Evolutionary conservation across 1,139 yeast genomes (phyloP), one percentile per base, ranked within the genome.

Genomic region (Blastobotrys raffinosifermentans): DNA sequence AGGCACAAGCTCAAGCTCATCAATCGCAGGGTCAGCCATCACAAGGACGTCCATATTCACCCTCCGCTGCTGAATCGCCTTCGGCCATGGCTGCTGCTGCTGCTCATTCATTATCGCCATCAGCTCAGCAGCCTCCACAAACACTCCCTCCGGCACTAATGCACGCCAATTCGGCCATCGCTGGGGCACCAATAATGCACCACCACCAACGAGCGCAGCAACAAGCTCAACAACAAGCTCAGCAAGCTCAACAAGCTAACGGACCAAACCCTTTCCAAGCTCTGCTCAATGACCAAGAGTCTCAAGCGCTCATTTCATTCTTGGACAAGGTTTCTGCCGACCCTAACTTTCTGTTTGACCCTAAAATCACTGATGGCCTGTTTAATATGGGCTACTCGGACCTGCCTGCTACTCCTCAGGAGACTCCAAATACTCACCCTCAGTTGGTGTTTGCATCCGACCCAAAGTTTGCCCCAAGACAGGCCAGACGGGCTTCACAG

Each of bases 291-390:
- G 59, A 55, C 26, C 53, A 50, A 27, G 69, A 64, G 44, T 50
- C 61, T n/a, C 43, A 49, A 19, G 64, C 64, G 20, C 55, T 64
- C 35, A 43, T 61, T 9, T 53, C 50, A 19, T 64, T 64, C 41
- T 47, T 65, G 34, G 69, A 63, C 40, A 59, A 54, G 36, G 54
- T 65, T 31, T 53, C 62, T 14, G 53, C 49, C n/a, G 66, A 63
- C 41, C 60, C 66, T 4, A 52, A 60, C 34, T 57, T 55, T 40
- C 36, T 57, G 22, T 50, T 56, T 35, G 58, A 60, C 35, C 64
- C 64, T n/a, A 53, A 54, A 26, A 41, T 55, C 18, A 48, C 49
- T 6, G 57, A 54, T 14, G 51, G 45, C 16, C 45, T 54, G 26
- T 44, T 40, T 17, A 34, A 40, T 31, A 37, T 38, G 18, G 27